Evolutionary conservation across 2,329 filamentous ascomycete genomes (phyloP), one percentile per base, ranked within the genome.

Genomic region (Sarocladium kiliense): DNA sequence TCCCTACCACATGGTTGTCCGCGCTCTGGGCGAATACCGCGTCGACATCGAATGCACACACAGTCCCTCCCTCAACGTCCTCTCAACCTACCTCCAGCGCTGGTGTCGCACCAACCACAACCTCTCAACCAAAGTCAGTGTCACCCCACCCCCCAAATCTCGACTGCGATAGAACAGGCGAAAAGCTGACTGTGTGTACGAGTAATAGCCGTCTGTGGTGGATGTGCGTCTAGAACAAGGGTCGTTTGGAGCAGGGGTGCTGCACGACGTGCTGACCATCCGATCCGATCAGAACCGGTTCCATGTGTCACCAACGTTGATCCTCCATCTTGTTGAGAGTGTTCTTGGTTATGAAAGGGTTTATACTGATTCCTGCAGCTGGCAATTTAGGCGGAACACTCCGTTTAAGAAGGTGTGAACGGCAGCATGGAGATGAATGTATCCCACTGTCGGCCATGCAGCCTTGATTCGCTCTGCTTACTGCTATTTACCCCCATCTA

Each of bases 21-120:
- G 65, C 19, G 63, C 66, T 10, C 58, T 61, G 11, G 63, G 65
- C 18, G 60, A 58, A 5, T 58, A 60, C 9, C 62, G 60, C 21
- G 66, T 80, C 10, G 70, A 74, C 49, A 63, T 81, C 11, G 71
- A 78, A 50, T 70, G 73, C 53, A 80, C 75, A 50, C 78, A 81
- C 62, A 72, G 71, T 39, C 70, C 71, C 3, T 76, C 74, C 0
- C 61, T 80, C 26, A 65, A 74, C 54, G 63, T 79, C 16, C 60
- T 81, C 6, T 66, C 68, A 2, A 70, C 72, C 1, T 81, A 80
- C 56, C 62, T 80, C 2, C 71, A 71, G 62, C 71, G 71, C 34
- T 80, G 77, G 76, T 74, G 71, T 45, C 69, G 72, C 39, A 64
- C 69, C 9, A 78, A 79, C 54, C 67, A 72, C 47, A 66, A 70